A percentile compares a stretch with the other conserved stretches of the same genome.
Conservation (phyloP, 257 asterid genomes). For the Jasminum sambac region DNA sequence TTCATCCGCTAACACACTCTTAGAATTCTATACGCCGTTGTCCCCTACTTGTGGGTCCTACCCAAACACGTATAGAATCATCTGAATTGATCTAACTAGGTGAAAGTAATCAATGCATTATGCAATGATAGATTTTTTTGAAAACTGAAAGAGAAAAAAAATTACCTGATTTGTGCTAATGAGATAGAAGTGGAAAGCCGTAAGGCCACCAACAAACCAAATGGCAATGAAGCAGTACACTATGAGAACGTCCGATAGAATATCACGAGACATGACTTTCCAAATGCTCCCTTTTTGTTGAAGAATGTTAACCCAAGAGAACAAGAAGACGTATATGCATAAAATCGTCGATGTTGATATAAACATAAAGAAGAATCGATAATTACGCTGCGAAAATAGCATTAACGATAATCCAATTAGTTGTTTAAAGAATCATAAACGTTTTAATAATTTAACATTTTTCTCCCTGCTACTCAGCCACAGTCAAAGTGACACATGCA, state of each 20-base stretch:
- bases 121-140: neutral
- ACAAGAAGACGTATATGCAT: slow-evolving; percentile 56
- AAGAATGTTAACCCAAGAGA: slow-evolving; percentile 66
- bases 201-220: slow-evolving; percentile 94
- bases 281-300: slow-evolving; percentile 44
- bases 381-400: slow-evolving; percentile 70
- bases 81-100: neutral
- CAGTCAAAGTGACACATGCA: too few relatives aligned
- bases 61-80: too few relatives aligned
- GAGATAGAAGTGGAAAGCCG: slow-evolving; percentile 79
- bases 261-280: slow-evolving; percentile 58
- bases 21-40: too few relatives aligned
- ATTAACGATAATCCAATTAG: slow-evolving; percentile 22
- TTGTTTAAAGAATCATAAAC: neutral
- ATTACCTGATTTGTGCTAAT: slow-evolving; percentile 72
- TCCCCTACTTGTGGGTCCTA: too few relatives aligned
- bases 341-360: slow-evolving; percentile 73
- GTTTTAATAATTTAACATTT: too few relatives aligned
- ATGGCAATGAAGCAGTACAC: slow-evolving; percentile 77
- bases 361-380: slow-evolving; percentile 84
- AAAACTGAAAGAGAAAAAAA: slow-evolving; percentile 11
- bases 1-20: too few relatives aligned
- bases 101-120: neutral
- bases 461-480: too few relatives aligned
- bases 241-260: slow-evolving; percentile 68